Conservation (phyloP, 148 eudicot genomes). For the Rhododendron ovatum region DNA sequence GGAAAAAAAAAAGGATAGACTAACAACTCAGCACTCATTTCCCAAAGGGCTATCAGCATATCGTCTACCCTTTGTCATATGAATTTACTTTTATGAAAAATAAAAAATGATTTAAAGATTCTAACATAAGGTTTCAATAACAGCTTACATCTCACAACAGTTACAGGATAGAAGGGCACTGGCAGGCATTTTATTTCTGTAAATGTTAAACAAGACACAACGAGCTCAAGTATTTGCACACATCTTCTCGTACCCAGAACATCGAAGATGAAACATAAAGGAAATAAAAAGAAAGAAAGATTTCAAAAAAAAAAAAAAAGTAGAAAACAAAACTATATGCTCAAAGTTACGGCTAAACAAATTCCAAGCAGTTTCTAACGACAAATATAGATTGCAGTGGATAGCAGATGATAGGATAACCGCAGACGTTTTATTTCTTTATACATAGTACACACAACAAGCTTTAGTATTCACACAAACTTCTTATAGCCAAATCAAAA, state of each 20-base stretch:
- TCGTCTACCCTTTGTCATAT: not conserved
- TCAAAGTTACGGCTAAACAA: not conserved
- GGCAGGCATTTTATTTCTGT: not conserved
- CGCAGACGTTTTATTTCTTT: not conserved
- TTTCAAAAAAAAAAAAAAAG: not conserved
- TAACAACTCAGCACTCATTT: conserved; percentile 2
- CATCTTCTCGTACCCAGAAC: not conserved
- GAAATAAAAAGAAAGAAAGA: not conserved
- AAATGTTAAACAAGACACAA: not conserved
- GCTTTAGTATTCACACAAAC: not conserved
- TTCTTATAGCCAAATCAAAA: not conserved
- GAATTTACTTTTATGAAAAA: not conserved
- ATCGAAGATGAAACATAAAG: not conserved
- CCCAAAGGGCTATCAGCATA: not conserved
- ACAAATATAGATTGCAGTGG: not conserved
- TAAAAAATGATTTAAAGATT: not conserved
- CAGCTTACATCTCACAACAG: not conserved
- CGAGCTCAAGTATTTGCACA: not conserved
- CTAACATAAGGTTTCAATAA: not conserved
- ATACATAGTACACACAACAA: not conserved
- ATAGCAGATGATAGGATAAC: not conserved
- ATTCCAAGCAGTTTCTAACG: not conserved
- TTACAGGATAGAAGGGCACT: not conserved
- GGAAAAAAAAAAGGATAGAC: not conserved
- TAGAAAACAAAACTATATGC: not conserved